Evolutionary conservation across 139 green algal species (phyloP).

Genomic region (Picochlorum costavermella): DNA sequence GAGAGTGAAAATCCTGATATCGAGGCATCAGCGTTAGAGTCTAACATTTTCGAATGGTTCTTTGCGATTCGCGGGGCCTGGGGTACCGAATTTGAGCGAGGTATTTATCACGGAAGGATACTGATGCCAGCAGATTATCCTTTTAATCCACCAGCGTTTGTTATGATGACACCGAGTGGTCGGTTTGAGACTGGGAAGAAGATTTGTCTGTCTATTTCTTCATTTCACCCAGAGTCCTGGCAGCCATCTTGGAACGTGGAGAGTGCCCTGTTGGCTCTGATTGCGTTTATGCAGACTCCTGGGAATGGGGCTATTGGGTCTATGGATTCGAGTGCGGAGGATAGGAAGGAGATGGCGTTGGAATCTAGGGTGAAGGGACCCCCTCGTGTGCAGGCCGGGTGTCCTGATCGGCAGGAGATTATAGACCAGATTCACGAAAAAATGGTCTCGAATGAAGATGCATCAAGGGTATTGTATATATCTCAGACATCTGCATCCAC

Average conservation of each 20-base stretch:
- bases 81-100: slow-evolving; percentile 91
- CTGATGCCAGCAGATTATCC: slow-evolving; percentile 94
- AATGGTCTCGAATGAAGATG: slow-evolving; percentile 51
- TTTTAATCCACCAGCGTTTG: slow-evolving; percentile 95
- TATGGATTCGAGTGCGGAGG: slow-evolving; percentile 75
- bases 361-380: slow-evolving; percentile 31
- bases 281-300: slow-evolving; percentile 88
- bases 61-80: slow-evolving; percentile 85
- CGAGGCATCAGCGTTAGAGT: slow-evolving; percentile 69
- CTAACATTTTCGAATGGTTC: slow-evolving; percentile 98
- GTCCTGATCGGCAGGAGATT: slow-evolving; percentile 56
- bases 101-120: slow-evolving; percentile 97
- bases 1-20: slow-evolving; percentile 55
- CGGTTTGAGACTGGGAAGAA: slow-evolving; percentile 80
- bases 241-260: slow-evolving; percentile 94
- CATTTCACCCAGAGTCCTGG: slow-evolving; percentile 93
- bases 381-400: too few relatives aligned
- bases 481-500: background rate
- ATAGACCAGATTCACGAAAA: slow-evolving; percentile 59
- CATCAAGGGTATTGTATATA: background rate
- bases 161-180: slow-evolving; percentile 87
- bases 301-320: slow-evolving; percentile 83
- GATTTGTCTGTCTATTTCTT: slow-evolving; percentile 95
- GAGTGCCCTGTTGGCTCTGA: slow-evolving; percentile 84
- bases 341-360: slow-evolving; percentile 56